phyloP scores from a whole-genome alignment of 768 basidiomycete species.

The Collybiopsis confluens region DNA sequence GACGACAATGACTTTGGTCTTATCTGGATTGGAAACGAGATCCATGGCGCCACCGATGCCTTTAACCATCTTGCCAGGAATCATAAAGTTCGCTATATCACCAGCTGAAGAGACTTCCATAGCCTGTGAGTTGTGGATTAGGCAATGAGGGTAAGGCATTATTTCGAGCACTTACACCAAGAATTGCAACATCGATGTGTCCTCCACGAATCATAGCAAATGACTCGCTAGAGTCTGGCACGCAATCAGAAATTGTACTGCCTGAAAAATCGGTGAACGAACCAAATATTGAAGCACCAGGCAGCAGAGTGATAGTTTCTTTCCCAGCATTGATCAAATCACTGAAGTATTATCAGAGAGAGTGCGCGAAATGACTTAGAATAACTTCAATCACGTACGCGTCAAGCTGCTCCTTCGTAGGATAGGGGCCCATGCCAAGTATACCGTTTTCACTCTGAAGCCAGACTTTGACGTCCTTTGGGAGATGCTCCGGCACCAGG shows the following conservation, averaged over 20 bases:
- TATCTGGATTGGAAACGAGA: constrained; percentile 92
- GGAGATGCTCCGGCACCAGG: constrained; percentile 76
- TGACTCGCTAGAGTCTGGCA: constrained; percentile 80
- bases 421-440: constrained; percentile 88
- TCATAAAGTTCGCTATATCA: constrained; percentile 98
- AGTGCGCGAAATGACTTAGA: background rate
- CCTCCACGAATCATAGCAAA: constrained; percentile 98
- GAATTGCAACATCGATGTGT: constrained; percentile 89
- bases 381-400: constrained; percentile 47
- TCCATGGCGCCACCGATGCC: constrained; percentile 97
- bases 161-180: constrained; percentile 87
- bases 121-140: constrained; percentile 44
- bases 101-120: constrained; percentile 94
- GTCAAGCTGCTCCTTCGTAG: constrained; percentile 73
- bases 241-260: constrained; percentile 3
- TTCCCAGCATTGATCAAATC: constrained; percentile 95
- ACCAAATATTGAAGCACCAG: constrained; percentile 91
- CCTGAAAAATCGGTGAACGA: constrained; percentile 17
- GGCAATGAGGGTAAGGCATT: too few relatives aligned
- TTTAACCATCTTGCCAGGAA: constrained; percentile 90
- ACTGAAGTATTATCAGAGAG: constrained; percentile 38
- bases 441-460: constrained; percentile 90
- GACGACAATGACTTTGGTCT: constrained; percentile 85
- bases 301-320: constrained; percentile 88
- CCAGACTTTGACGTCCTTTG: constrained; percentile 77